Evolutionary conservation across 192 early-diverging fungal genomes (phyloP).

Genomic region (Coemansia sp.): DNA sequence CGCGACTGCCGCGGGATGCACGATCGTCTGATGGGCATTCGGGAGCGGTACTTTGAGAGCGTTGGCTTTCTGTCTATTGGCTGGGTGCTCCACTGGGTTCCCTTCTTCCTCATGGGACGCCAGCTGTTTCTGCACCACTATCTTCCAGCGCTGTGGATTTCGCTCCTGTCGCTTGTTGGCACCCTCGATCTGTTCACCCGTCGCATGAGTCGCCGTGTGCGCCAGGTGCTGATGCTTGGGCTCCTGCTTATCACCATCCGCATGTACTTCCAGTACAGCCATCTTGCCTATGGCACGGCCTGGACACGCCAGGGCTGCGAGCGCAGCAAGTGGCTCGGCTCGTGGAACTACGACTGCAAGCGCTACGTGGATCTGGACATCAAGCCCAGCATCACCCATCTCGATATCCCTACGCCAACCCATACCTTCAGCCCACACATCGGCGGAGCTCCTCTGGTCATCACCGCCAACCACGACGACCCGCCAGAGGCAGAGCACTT

Average conservation of each 20-base stretch:
- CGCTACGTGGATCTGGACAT: conserved; percentile 20
- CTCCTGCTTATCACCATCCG: conserved; percentile 60
- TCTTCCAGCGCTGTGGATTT: conserved; percentile 89
- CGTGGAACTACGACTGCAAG: conserved; percentile 86
- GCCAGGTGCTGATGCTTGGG: conserved; percentile 55
- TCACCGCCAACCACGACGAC: conserved; percentile 18
- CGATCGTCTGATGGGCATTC: conserved; percentile 31
- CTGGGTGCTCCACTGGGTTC: conserved; percentile 83
- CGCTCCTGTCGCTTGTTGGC: conserved; percentile 69
- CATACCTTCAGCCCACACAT: conserved; percentile 4
- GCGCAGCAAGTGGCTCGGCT: conserved; percentile 71
- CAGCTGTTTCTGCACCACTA: conserved; percentile 95
- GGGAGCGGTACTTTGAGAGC: conserved; percentile 58
- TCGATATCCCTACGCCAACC: conserved; percentile 21
- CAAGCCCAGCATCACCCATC: conserved; percentile 19
- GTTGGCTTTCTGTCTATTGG: conserved; percentile 70
- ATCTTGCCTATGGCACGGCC: conserved; percentile 78
- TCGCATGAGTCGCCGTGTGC: conserved; percentile 58
- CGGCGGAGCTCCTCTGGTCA: conserved; percentile 12
- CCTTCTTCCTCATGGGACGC: conserved; percentile 88
- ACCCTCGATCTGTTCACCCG: conserved; percentile 73
- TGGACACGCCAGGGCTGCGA: conserved; percentile 78
- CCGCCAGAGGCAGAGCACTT: conserved; percentile 50
- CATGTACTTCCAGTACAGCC: conserved; percentile 72
- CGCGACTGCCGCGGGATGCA: conserved; percentile 60